phyloP scores from a whole-genome alignment of 208 protist species.

The Angomonas deanei region DNA sequence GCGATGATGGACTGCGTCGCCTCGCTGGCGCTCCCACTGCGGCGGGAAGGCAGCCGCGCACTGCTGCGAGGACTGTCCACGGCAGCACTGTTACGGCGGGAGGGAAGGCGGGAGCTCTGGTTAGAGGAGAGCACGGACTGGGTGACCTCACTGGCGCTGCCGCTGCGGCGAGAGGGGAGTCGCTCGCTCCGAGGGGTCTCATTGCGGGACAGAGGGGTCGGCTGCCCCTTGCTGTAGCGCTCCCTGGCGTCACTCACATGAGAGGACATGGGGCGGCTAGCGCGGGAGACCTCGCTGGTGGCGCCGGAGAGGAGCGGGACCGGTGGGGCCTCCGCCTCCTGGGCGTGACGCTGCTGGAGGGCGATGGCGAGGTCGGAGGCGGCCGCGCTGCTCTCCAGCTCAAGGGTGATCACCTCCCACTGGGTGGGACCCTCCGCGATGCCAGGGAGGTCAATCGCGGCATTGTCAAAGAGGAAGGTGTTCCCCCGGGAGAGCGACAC shows the following conservation, averaged over 20 bases:
- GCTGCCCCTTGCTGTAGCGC: not conserved
- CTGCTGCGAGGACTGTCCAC: not conserved
- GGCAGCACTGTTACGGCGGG: not conserved
- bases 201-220: conserved; percentile 2
- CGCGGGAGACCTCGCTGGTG: conserved; percentile 6
- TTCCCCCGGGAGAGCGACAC: conserved; percentile 43
- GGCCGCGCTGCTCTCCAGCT: conserved; percentile 22
- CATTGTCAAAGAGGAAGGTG: conserved; percentile 68
- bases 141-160: not conserved
- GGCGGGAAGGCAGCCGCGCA: not conserved
- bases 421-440: conserved; percentile 31
- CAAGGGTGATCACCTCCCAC: conserved; percentile 52
- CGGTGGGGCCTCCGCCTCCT: conserved; percentile 26
- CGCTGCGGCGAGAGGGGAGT: conserved; percentile 13
- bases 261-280: conserved; percentile 6
- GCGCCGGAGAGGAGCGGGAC: conserved; percentile 4
- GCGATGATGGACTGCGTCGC: conserved; percentile 14
- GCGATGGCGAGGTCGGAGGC: conserved; percentile 43
- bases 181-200: conserved; percentile 20
- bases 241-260: conserved; percentile 14
- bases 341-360: conserved; percentile 38
- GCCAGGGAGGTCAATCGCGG: conserved; percentile 23
- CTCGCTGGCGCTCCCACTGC: conserved; percentile 14
- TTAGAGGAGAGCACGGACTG: not conserved
- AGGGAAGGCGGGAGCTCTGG: not conserved